Conservation (phyloP, 2,329 filamentous ascomycete species). For the Fusarium luffae region DNA sequence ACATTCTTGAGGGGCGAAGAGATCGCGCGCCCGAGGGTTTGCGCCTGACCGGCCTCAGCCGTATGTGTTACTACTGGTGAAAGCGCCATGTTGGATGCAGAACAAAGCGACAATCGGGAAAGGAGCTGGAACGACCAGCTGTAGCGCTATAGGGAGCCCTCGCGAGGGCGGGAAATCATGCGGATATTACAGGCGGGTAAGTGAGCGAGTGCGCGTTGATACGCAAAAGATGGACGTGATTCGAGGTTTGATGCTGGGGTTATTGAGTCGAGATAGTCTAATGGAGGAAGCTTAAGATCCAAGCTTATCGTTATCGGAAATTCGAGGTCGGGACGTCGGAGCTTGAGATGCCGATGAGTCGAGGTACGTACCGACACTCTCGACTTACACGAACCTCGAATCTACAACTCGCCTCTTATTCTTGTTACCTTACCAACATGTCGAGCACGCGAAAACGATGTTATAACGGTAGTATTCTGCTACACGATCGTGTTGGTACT, state of each 20-base stretch:
- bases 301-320: slow-evolving; percentile 35
- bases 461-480: accelerated
- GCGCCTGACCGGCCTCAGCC: slow-evolving; percentile 46
- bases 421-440: background rate
- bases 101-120: slow-evolving; percentile 7
- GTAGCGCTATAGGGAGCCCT: background rate
- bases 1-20: slow-evolving; percentile 59
- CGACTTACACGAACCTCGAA: slow-evolving; percentile 5
- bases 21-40: slow-evolving; percentile 47
- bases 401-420: background rate
- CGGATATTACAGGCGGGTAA: background rate
- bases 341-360: slow-evolving; percentile 19
- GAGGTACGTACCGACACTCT: background rate
- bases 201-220: background rate
- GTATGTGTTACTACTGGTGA: slow-evolving; percentile 59
- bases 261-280: slow-evolving; percentile 4
- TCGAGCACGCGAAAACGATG: background rate
- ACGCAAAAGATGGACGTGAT: background rate
- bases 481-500: too few species aligned
- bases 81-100: slow-evolving; percentile 54
- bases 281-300: slow-evolving; percentile 13
- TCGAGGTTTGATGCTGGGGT: background rate
- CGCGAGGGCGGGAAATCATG: background rate
- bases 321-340: slow-evolving; percentile 32
- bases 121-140: slow-evolving; percentile 24